These are phyloP conservation scores for Fusarium armeniacum DNA, from an alignment of 2,329 filamentous ascomycete species.

Conservation along the genomic window DNA sequence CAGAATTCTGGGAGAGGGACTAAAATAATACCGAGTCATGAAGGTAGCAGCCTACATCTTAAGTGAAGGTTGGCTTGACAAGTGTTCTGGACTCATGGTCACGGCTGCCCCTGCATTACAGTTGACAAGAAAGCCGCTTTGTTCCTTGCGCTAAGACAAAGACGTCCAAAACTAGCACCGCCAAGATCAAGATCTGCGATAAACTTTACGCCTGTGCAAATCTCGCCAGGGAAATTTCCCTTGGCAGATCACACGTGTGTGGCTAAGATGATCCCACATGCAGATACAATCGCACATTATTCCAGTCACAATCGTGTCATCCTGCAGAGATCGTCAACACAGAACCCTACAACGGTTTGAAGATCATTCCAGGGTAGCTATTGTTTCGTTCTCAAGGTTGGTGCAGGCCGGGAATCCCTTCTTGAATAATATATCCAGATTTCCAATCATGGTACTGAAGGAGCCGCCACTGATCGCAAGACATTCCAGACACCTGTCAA, in stretches of 20 bases:
- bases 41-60: too few species aligned
- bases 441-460: background rate
- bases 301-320: background rate
- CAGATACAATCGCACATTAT: background rate
- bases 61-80: background rate
- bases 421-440: too few species aligned
- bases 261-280: background rate
- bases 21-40: background rate
- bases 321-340: background rate
- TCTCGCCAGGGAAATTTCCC: background rate
- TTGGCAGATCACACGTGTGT: background rate
- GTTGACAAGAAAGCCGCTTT: too few species aligned
- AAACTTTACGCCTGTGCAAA: background rate
- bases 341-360: background rate
- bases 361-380: background rate
- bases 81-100: background rate
- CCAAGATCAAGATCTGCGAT: background rate
- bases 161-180: background rate
- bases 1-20: accelerated
- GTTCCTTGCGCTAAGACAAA: background rate
- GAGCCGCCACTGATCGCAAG: background rate
- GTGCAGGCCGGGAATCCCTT: too few species aligned
- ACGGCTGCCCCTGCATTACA: slow-evolving; percentile 2
- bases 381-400: accelerated
- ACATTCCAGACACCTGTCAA: background rate